phyloP scores from a whole-genome alignment of 805 yeast species.

The Candida yuanshanica region DNA sequence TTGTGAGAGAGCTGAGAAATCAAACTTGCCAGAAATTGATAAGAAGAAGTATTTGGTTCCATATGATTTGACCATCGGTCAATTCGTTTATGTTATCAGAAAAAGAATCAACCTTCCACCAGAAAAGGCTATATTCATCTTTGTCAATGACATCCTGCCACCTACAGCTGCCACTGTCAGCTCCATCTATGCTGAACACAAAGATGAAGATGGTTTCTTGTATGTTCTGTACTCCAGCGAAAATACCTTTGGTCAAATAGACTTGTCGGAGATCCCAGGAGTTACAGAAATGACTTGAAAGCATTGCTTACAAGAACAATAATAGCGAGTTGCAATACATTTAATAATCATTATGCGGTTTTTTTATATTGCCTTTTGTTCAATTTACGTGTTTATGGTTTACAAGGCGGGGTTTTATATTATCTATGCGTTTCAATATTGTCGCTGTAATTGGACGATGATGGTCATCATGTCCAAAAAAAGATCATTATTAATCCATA shows the following conservation, averaged over 20 bases:
- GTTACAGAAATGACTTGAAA: constrained; percentile 30
- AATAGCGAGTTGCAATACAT: no score
- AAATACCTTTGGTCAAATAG: constrained; percentile 80
- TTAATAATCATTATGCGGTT: no score
- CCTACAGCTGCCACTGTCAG: constrained; percentile 98
- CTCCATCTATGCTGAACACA: constrained; percentile 91
- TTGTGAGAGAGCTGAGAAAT: constrained; percentile 95
- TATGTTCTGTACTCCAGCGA: constrained; percentile 96
- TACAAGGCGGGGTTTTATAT: no score
- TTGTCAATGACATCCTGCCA: constrained; percentile 94
- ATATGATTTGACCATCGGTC: constrained; percentile 93
- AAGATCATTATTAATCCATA: no score
- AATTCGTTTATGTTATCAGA: constrained; percentile 95
- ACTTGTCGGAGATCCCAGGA: constrained; percentile 3
- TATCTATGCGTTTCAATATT: no score
- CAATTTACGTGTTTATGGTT: no score
- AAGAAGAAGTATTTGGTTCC: constrained; percentile 97
- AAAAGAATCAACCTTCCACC: constrained; percentile 93
- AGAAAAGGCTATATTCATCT: constrained; percentile 96
- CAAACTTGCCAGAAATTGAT: constrained; percentile 93
- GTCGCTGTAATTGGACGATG: no score
- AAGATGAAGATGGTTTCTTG: constrained; percentile 95
- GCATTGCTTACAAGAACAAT: not conserved
- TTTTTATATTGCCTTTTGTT: no score
- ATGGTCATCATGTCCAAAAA: no score